Base-by-base conservation (phyloP, 2,329 filamentous ascomycete genomes). In the Capronia coronata region DNA sequence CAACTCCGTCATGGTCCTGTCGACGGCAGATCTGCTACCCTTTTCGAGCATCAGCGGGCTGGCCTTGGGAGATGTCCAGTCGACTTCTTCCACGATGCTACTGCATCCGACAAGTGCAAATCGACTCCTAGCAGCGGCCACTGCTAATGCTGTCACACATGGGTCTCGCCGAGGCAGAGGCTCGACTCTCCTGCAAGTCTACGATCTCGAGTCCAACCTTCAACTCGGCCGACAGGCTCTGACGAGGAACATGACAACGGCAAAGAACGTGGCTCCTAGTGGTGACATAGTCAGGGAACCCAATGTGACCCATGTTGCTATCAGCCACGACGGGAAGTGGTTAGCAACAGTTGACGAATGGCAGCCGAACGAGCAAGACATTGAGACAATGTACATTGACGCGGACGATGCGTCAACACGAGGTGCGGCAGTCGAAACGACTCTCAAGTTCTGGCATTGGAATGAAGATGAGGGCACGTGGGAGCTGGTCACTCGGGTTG, bases 341-440 rank as follows among this genome's bases (percentile, higher is more conserved):
- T 77, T 98, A 49, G 90, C 86, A 3, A 96, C 88, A 1, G 79
- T 94, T 1, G 93, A 98, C 64, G 86, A 90, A 62, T 98, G 93
- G 93, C 76, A 78, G 44, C 89, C 89, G 1, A 80, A 86, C 8
- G 69, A 72, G 10, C 73, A 78, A 52, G 89, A 96, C 62, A 68
- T 86, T 11, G 75, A 79, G 32, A 76, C 76, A 48, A 66, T 86
- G 22, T 67, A 73, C 44, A 46, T 54, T 30, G 45, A 39, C 10
- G 30, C 37, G 10, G 56, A 58, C 27, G n/a, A 23, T 21, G n/a
- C 35, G 4, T 22, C 25, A 8, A 39, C 41, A 30, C 52, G 54
- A 18, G 51, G 54, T 16, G 21, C 18, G 27, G 43, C 39, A 10
- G 54, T 37, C 9, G 91, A 97, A 64, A 79, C 89, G 0, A 86